Base-by-base conservation (phyloP, 208 protist genomes). In the Wallacemonas collosoma region DNA sequence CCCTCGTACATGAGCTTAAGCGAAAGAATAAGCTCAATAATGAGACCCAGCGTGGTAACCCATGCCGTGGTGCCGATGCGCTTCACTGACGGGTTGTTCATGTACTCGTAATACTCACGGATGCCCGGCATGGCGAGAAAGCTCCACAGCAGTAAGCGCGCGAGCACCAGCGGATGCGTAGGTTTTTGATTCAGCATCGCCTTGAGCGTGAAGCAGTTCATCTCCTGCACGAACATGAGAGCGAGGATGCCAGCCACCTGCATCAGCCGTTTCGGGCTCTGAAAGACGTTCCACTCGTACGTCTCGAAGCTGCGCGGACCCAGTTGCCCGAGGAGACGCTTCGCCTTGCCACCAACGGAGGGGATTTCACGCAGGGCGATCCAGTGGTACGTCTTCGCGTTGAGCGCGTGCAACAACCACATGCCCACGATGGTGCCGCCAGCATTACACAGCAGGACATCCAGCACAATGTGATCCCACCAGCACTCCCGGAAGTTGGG, bases 401-500 rank as follows among this genome's bases (percentile, higher is more conserved):
- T 80, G 26, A 95, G 76, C 53, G 57, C 50, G 38, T 80, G 72
- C 67, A 98, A 80, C 47, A 88, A 77, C 69, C 79, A 80, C 58
- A 91, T 80, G 17, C 98, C 98, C 2, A 98, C 50, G 3, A 98
- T 63, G 58, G 98, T 99, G 47, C 98, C 98, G 3, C 97, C 78
- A 8, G 75, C 80, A 83, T 99, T 99, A 83, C 97, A 99, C n/a
- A 98, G 70, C 0, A 98, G 64, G 35, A 98, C 90, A 79, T 99
- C 98, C 4, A 99, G 78, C 39, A 99, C 72, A 4, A 98, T 17
- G 77, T 99, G 96, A 77, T 99, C 98, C 97, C 98, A 99, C 98
- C 98, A 99, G 88, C 98, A 99, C 85, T 99, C 97, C n/a, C 81
- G 75, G 77, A 99, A 99, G 83, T 99, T 99, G 40, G 93, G 94